Percentiles rank a stretch among this genome's conserved stretches.
These are phyloP conservation scores for Podaxis rugospora DNA, from an alignment of 768 basidiomycete species.

Conservation along the genomic window DNA sequence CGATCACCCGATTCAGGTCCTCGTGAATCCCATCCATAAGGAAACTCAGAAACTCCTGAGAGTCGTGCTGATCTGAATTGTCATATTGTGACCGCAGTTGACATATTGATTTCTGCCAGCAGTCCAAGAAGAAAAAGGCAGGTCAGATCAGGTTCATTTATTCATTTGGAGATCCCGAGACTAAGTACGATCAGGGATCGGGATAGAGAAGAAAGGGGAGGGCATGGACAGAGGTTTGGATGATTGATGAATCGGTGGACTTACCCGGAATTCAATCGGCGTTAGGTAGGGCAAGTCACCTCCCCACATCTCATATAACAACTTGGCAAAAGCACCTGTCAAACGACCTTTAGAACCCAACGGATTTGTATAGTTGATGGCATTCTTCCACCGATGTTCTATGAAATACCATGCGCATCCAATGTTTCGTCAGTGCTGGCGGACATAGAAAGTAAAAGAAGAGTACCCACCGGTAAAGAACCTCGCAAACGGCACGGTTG, in stretches of 20 bases:
- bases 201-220: not conserved
- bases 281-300: constrained; percentile 79
- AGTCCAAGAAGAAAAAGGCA: not conserved
- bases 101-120: constrained; percentile 34
- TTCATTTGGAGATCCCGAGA: not conserved
- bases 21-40: constrained; percentile 91
- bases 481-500: constrained; percentile 87
- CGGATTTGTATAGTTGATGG: constrained; percentile 81
- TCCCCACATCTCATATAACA: constrained; percentile 85
- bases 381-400: constrained; percentile 80
- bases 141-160: not conserved
- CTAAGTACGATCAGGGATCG: not conserved
- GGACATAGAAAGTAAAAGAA: constrained; percentile 9
- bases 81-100: constrained; percentile 69
- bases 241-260: constrained; percentile 18
- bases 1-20: constrained; percentile 77
- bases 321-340: constrained; percentile 75
- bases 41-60: constrained; percentile 95
- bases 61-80: constrained; percentile 91
- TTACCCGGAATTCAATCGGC: constrained; percentile 80
- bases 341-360: constrained; percentile 85
- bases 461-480: constrained; percentile 78
- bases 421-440: not conserved
- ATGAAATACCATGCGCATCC: constrained; percentile 5
- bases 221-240: not conserved